Base-by-base conservation (phyloP, 2,329 filamentous ascomycete species). In the Trichoderma sp. region DNA sequence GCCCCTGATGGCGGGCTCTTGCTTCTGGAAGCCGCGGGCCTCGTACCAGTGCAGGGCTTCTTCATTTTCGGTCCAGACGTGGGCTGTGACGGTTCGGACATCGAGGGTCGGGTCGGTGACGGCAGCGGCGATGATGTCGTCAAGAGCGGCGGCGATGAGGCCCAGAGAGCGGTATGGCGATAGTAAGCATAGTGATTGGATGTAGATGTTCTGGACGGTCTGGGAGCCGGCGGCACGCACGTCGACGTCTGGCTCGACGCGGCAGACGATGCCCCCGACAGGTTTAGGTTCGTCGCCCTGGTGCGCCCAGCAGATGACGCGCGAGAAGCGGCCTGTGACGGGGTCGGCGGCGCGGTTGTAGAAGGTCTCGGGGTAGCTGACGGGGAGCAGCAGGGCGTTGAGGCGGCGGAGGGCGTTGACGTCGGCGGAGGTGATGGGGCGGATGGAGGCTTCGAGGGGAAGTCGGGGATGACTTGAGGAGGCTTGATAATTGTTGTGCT, bases 61-160 rank as follows among this genome's bases (percentile, higher is more conserved):
- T 3, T 86, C 84, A 78, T 91, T 91, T 72, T 89, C 85, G 12
- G 89, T 90, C 90, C 90, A 92, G 18, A 92, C 90, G 78, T 92
- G 90, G 5, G 90, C 90, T 74, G 89, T 91, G 18, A 90, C 82
- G 57, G 83, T 76, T 43, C 75, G 76, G 39, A 85, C 83, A 66
- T 84, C 77, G 73, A 83, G 79, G 18, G 74, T 80, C 4, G 81
- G 81, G 12, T 80, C 79, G 14, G 76, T 74, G 9, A 77, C 76
- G 14, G 80, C 81, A 12, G 82, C 81, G 26, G 81, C 80, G 70
- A 87, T 75, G 60, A 89, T 83, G 74, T 86, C 83, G 60, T 88
- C 85, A 18, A 92, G 81, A 0, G 89, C 84, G 28, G 87, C 85
- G n/a, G 84, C 82, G 14, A 87, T 87, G 14, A 92, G 83, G 0